A percentile compares a stretch with the other conserved stretches of the same genome.
Evolutionary conservation across 2,329 filamentous ascomycete species (phyloP).

Genomic region (Penicillium sp.): DNA sequence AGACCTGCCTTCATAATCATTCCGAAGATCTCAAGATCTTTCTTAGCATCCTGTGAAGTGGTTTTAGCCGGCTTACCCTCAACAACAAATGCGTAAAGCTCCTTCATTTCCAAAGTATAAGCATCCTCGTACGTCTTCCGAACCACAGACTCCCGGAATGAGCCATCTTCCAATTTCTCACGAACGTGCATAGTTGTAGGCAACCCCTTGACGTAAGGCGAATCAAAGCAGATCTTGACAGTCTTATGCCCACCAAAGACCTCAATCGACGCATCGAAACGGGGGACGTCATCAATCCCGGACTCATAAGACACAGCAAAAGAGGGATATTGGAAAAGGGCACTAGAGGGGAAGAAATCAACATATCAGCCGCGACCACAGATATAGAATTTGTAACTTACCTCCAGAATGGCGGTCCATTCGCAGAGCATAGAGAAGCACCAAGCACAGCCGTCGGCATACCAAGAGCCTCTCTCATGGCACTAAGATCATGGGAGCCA

Average conservation of each 20-base stretch:
- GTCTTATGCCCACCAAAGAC: conserved; percentile 53
- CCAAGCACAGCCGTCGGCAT: conserved; percentile 46
- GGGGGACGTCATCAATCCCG: conserved; percentile 51
- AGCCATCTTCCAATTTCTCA: conserved; percentile 40
- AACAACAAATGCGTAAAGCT: conserved; percentile 38
- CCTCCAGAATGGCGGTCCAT: conserved; percentile 36
- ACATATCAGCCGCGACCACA: not conserved
- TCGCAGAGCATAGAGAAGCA: conserved; percentile 26
- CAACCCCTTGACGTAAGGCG: conserved; percentile 58
- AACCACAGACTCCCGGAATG: conserved; percentile 39
- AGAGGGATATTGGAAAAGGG: conserved; percentile 28
- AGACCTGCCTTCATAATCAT: conserved; percentile 40
- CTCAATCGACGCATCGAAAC: conserved; percentile 29
- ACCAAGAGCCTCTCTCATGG: conserved; percentile 54
- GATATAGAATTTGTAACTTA: not conserved
- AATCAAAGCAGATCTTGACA: conserved; percentile 54
- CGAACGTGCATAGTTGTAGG: conserved; percentile 50
- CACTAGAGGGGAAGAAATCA: conserved; percentile 24
- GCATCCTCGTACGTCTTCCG: conserved; percentile 49
- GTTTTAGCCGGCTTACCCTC: conserved; percentile 42
- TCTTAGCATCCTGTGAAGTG: conserved; percentile 38
- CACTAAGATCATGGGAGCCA: conserved; percentile 52
- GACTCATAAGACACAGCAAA: conserved; percentile 58
- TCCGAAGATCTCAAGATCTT: conserved; percentile 40
- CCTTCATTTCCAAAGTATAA: conserved; percentile 44